Base-by-base conservation (phyloP, 345 rosid genomes). In the Limnanthes douglasii region DNA sequence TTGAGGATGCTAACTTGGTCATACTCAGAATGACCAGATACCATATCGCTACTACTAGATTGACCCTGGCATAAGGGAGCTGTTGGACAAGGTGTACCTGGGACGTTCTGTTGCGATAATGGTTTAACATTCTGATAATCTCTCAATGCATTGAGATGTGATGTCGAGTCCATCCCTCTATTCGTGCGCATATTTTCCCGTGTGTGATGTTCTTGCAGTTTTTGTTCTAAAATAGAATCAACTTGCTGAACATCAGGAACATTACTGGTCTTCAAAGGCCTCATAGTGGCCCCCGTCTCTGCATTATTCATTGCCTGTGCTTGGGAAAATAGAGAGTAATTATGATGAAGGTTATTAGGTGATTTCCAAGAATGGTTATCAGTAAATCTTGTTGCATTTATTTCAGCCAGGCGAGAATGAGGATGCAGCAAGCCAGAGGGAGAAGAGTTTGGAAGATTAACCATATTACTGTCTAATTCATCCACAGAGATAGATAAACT, bases 271-370 rank as follows among this genome's bases (percentile, higher is more conserved):
- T 16, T 34, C 3, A 15, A 2, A 34, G 2, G 8, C 37, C 39
- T 31, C 43, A 20, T 59, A 31, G 30, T 18, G 21, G 66, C 31
- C 48, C 54, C 58, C 41, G 14, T 27, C 34, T 54, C 51, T 20
- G 31, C 37, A 46, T 11, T 38, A 30, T 37, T 56, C 45, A 33
- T 35, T 38, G 46, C 57, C 48, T 53, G 61, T 35, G 59, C 19
- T 47, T 68, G 70, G 28, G 53, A 57, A 29, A 57, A 13, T 9
- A 34, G 47, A 29, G 65, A 43, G 27, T 51, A 39, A 21, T 41
- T 57, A 5, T 47, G 55, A 26, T 38, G 51, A 26, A 39, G 20
- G 37, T 22, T 18, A 13, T 17, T 24, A 6, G 43, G 14, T 34
- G 56, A 15, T n/a, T 27, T 33, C 36, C 33, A 1, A 6, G 48